These are phyloP conservation scores for Rhinocladiella mackenziei DNA, from an alignment of 2,329 filamentous ascomycete genomes.

Conservation along the genomic window DNA sequence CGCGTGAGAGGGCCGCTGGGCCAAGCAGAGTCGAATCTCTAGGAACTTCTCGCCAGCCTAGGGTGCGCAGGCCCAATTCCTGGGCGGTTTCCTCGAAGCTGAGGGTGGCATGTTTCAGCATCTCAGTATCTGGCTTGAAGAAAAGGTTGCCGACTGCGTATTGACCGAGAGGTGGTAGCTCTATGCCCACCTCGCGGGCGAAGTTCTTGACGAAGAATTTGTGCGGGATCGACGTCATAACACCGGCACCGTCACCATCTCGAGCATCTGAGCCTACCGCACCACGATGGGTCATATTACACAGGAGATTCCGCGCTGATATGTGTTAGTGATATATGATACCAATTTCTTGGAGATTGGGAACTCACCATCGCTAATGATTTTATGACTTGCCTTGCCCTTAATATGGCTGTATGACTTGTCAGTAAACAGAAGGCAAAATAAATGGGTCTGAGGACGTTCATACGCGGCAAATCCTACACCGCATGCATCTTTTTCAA, in stretches of 20 bases:
- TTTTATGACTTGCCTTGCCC: conserved; percentile 95
- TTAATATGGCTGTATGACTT: conserved; percentile 78
- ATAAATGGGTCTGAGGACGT: not conserved
- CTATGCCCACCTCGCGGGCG: conserved; percentile 80
- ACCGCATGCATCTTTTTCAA: conserved; percentile 99
- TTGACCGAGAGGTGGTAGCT: conserved; percentile 81
- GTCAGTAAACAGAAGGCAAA: conserved; percentile 2
- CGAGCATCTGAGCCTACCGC: conserved; percentile 95
- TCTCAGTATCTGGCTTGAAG: conserved; percentile 93
- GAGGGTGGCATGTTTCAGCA: conserved; percentile 81
- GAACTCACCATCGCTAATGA: conserved; percentile 87
- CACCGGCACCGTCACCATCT: conserved; percentile 96
- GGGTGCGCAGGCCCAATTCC: conserved; percentile 77
- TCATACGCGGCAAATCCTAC: conserved; percentile 91
- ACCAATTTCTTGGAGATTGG: conserved; percentile 1
- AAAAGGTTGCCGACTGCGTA: conserved; percentile 98
- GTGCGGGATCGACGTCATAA: conserved; percentile 99
- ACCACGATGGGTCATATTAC: conserved; percentile 99
- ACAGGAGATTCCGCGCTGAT: conserved; percentile 82
- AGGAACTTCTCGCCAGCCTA: conserved; percentile 95
- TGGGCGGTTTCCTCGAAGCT: conserved; percentile 93
- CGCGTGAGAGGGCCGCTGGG: conserved; percentile 85
- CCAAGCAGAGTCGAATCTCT: conserved; percentile 90
- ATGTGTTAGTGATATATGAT: conserved; percentile 19
- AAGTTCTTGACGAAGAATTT: conserved; percentile 99